Evolutionary conservation across 1,284 basidiomycete species (phyloP).

Genomic region (Sanghuangporus sanghuang): DNA sequence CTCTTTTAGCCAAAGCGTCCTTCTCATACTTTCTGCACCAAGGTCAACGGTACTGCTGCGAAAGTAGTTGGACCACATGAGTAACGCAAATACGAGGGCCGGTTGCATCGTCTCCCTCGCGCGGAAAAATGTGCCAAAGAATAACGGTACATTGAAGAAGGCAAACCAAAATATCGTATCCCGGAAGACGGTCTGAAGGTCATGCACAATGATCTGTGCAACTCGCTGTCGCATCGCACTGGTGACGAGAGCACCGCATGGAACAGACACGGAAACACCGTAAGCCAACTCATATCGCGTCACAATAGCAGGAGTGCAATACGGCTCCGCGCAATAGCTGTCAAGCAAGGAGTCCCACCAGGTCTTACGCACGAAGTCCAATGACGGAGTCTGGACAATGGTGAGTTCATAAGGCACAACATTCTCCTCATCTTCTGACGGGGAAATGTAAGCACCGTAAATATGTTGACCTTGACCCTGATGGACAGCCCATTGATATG

Average conservation of each 20-base stretch:
- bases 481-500: conserved; percentile 12
- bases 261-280: conserved; percentile 26
- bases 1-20: conserved; percentile 54
- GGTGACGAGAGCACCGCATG: conserved; percentile 20
- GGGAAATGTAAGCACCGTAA: not conserved
- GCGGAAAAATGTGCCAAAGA: conserved; percentile 55
- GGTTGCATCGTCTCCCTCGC: conserved; percentile 61
- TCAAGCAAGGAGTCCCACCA: conserved; percentile 73
- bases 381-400: conserved; percentile 44
- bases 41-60: conserved; percentile 59
- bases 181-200: conserved; percentile 61
- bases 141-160: conserved; percentile 64
- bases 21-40: conserved; percentile 43
- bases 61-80: conserved; percentile 62
- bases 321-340: conserved; percentile 42
- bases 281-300: not conserved
- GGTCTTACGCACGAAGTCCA: conserved; percentile 60
- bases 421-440: conserved; percentile 19
- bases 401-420: conserved; percentile 21
- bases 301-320: conserved; percentile 3
- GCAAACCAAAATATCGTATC: conserved; percentile 67
- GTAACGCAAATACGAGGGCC: conserved; percentile 55
- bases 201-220: conserved; percentile 41
- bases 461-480: not conserved
- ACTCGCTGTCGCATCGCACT: conserved; percentile 39